A percentile compares a stretch with the other conserved stretches of the same genome.
These are phyloP conservation scores for Mortierella sp. DNA, from an alignment of 371 early-diverging fungal species.

Conservation along the genomic window DNA sequence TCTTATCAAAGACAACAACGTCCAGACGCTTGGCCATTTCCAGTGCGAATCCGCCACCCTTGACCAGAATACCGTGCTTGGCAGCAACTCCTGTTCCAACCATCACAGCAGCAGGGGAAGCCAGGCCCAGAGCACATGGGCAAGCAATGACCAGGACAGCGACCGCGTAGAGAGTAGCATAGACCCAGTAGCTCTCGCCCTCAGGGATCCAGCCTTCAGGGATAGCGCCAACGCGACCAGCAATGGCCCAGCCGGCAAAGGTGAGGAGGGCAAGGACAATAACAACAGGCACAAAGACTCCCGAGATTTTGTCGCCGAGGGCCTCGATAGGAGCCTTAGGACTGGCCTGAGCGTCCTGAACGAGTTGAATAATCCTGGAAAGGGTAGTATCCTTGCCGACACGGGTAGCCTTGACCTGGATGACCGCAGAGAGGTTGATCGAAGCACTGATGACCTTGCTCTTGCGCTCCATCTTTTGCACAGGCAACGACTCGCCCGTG, in stretches of 20 bases:
- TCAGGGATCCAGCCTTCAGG: constrained; percentile 64
- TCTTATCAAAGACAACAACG: constrained; percentile 95
- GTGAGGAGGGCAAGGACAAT: constrained; percentile 68
- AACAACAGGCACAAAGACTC: constrained; percentile 70
- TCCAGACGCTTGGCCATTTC: constrained; percentile 89
- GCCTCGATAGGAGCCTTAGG: constrained; percentile 77
- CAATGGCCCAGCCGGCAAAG: constrained; percentile 70
- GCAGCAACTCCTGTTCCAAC: constrained; percentile 94
- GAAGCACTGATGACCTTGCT: constrained; percentile 72
- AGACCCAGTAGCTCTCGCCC: constrained; percentile 72
- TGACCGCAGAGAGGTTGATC: constrained; percentile 68
- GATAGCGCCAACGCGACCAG: constrained; percentile 52
- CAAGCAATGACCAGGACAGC: constrained; percentile 82
- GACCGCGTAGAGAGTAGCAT: constrained; percentile 78
- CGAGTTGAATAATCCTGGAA: constrained; percentile 74
- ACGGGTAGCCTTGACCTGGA: constrained; percentile 69
- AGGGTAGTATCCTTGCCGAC: constrained; percentile 74
- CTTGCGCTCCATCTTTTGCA: constrained; percentile 67
- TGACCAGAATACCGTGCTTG: constrained; percentile 66
- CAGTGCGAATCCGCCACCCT: constrained; percentile 56
- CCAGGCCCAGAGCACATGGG: constrained; percentile 80
- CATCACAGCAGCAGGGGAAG: constrained; percentile 86
- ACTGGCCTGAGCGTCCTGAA: constrained; percentile 78
- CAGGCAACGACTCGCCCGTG: constrained; percentile 87
- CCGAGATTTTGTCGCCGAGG: constrained; percentile 74